Percentiles rank a stretch among this genome's conserved stretches.
Evolutionary conservation across 768 basidiomycete species (phyloP).

Genomic region (Paxillus ammoniavirescens): DNA sequence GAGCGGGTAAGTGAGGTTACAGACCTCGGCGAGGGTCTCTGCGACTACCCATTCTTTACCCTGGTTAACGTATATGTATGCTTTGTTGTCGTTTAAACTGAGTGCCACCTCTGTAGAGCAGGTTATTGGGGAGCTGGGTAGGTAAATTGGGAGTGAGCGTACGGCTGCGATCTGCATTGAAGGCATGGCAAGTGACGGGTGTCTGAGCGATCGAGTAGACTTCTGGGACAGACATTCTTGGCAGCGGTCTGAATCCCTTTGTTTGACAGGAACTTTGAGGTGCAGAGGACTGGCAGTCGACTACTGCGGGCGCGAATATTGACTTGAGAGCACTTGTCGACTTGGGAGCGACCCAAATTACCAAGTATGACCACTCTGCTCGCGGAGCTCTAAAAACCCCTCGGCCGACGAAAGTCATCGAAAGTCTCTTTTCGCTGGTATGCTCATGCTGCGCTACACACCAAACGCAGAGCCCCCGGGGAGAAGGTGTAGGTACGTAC

Average conservation of each 20-base stretch:
- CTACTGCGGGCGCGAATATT: constrained; percentile 29
- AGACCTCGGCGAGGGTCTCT: constrained; percentile 84
- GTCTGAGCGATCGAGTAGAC: constrained; percentile 75
- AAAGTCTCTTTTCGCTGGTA: too few relatives aligned
- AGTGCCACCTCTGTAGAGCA: constrained; percentile 74
- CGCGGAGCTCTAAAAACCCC: too few relatives aligned
- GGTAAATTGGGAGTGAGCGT: constrained; percentile 32
- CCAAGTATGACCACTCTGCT: too few relatives aligned
- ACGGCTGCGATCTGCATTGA: constrained; percentile 88
- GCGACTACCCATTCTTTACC: constrained; percentile 68
- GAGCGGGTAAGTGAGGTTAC: neutral
- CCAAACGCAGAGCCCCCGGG: too few relatives aligned
- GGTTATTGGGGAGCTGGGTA: constrained; percentile 5
- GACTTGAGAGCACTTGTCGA: too few relatives aligned
- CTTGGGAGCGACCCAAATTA: too few relatives aligned
- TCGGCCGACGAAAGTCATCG: too few relatives aligned
- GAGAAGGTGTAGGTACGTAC: too few relatives aligned
- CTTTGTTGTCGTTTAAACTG: constrained; percentile 87
- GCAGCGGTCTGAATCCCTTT: neutral
- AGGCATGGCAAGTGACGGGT: constrained; percentile 87
- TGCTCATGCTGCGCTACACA: too few relatives aligned
- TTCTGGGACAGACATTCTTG: constrained; percentile 67
- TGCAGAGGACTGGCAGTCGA: constrained; percentile 85
- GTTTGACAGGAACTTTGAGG: neutral
- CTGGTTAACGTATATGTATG: constrained; percentile 70